These are phyloP conservation scores for Trichocladium uniseriatum DNA, from an alignment of 495 filamentous ascomycete species.

Conservation along the genomic window DNA sequence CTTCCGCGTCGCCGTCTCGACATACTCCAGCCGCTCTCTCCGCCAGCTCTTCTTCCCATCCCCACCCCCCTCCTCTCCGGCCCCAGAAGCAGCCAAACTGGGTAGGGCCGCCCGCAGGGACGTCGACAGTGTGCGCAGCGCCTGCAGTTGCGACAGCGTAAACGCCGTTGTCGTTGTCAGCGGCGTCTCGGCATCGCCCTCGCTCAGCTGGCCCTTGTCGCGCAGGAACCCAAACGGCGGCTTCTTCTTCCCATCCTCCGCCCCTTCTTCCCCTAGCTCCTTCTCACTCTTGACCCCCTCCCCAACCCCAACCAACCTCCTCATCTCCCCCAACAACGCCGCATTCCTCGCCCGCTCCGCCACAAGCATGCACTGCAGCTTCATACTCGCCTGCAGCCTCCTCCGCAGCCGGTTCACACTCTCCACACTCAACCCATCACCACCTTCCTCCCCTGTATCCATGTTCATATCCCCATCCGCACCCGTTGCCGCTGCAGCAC, in stretches of 20 bases:
- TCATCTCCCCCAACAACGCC: constrained; percentile 56
- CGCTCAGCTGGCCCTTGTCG: constrained; percentile 31
- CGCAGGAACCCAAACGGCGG: constrained; percentile 46
- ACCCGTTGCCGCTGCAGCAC: not conserved
- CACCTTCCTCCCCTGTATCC: not conserved
- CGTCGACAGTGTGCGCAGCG: constrained; percentile 56
- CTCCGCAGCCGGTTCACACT: constrained; percentile 56
- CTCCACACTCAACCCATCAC: constrained; percentile 5
- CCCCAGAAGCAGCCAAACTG: constrained; percentile 31
- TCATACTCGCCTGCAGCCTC: constrained; percentile 70
- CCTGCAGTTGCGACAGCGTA: constrained; percentile 69
- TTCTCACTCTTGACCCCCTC: not conserved
- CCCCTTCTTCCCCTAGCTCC: constrained; percentile 1
- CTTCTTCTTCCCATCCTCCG: constrained; percentile 11
- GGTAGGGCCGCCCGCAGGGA: constrained; percentile 53
- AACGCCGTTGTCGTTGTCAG: constrained; percentile 72
- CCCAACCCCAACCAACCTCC: constrained; percentile 37
- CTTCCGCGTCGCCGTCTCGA: constrained; percentile 55
- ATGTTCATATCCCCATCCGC: not conserved
- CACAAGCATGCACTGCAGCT: constrained; percentile 63
- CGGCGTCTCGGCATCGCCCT: constrained; percentile 36
- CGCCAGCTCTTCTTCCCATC: constrained; percentile 33
- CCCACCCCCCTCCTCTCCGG: constrained; percentile 9
- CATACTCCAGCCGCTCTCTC: constrained; percentile 61
- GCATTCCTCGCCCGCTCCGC: constrained; percentile 72